phyloP scores from a whole-genome alignment of 306 rosid genomes.

The Castanospermum australe region DNA sequence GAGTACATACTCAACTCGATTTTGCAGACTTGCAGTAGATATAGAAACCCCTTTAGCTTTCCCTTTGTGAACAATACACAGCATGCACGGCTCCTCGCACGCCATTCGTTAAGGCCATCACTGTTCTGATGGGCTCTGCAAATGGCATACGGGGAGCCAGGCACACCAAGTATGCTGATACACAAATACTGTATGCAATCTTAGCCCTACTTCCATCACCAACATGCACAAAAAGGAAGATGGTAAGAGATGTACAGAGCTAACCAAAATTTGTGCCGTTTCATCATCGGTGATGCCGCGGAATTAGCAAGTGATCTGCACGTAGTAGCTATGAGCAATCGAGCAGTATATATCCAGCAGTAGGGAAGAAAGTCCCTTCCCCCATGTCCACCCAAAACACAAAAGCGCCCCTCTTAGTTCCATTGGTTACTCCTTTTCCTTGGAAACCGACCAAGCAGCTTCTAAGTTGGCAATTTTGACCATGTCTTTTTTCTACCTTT shows the following conservation, averaged over 20 bases:
- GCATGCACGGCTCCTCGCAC: constrained; percentile 99
- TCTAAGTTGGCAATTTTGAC: constrained; percentile 40
- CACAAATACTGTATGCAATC: background rate
- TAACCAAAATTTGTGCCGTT: background rate
- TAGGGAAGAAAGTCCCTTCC: background rate
- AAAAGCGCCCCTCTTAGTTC: constrained; percentile 8
- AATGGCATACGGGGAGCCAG: constrained; percentile 99
- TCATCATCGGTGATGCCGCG: background rate
- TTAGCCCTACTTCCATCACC: background rate
- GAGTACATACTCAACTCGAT: background rate
- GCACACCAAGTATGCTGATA: constrained; percentile 45
- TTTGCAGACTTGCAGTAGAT: background rate
- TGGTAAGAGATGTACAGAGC: background rate
- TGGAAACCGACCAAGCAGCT: constrained; percentile 33
- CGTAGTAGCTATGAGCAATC: background rate
- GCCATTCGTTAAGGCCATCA: constrained; percentile 93
- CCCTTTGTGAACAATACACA: background rate
- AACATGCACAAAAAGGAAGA: background rate
- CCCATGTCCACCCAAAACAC: background rate
- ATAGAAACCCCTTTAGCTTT: background rate
- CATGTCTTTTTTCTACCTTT: constrained; percentile 32
- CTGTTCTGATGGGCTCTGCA: constrained; percentile 66
- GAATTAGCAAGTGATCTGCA: constrained; percentile 21
- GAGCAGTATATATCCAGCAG: constrained; percentile 19
- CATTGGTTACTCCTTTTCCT: constrained; percentile 7